These are phyloP conservation scores for Stephania cephalantha DNA, from an alignment of 164 flowering plant genomes.

Conservation along the genomic window DNA sequence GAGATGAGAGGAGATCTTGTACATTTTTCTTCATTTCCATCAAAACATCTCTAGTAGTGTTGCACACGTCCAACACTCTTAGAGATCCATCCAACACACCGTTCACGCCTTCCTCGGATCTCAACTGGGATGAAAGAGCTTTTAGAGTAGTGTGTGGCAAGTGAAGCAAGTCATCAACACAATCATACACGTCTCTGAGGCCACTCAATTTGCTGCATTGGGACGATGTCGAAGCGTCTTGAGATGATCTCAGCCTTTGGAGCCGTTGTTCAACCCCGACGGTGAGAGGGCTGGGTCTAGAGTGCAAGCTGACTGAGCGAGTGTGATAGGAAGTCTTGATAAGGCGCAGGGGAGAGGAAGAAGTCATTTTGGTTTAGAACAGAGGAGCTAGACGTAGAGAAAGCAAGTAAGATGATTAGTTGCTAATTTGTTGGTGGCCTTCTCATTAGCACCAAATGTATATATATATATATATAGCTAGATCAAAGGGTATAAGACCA, in stretches of 20 bases:
- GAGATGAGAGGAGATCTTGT: conserved; percentile 14
- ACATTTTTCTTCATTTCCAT: conserved; percentile 7
- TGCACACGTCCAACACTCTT: conserved; percentile 10
- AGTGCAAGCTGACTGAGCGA: conserved; percentile 21
- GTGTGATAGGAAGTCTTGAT: conserved; percentile 7
- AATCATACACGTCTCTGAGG: conserved; percentile 12
- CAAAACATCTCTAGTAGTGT: conserved; percentile 16
- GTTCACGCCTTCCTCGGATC: conserved; percentile 2
- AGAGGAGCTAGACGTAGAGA: not conserved
- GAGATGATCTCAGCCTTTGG: conserved; percentile 10
- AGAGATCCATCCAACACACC: conserved; percentile 19
- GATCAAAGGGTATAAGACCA: too few relatives aligned
- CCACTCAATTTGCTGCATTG: conserved; percentile 4
- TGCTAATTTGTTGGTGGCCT: not conserved
- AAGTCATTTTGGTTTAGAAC: not conserved
- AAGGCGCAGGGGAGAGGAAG: not conserved
- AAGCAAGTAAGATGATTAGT: not conserved
- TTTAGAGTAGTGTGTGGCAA: conserved; percentile 15
- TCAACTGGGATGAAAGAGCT: not conserved
- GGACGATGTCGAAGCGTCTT: conserved; percentile 8
- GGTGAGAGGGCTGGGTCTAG: conserved; percentile 14
- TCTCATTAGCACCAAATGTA: not conserved
- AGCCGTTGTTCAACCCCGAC: conserved; percentile 12
- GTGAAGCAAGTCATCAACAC: conserved; percentile 12
- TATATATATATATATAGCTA: not conserved